Conservation (phyloP, 371 early-diverging fungal genomes). For the Mucor saturninus region DNA sequence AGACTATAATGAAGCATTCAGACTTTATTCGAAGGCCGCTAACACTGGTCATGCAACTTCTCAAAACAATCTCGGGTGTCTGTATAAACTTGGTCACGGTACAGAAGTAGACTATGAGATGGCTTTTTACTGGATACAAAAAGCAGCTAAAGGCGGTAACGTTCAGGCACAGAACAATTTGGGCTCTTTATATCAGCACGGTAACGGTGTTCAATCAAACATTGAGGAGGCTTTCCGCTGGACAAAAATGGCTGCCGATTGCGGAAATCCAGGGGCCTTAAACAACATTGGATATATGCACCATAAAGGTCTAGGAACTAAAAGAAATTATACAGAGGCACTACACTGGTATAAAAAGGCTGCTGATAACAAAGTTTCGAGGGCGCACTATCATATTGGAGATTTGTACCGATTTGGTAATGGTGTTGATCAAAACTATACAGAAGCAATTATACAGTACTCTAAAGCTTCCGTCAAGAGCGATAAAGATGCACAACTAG, state of each 20-base stretch:
- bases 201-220: not conserved
- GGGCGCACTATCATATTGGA: constrained; percentile 77
- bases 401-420: constrained; percentile 74
- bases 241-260: constrained; percentile 3
- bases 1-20: not conserved
- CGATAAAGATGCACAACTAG: constrained; percentile 11
- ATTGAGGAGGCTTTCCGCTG: not conserved
- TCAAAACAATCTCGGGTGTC: not conserved
- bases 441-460: constrained; percentile 8
- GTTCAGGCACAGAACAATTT: not conserved
- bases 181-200: constrained; percentile 5
- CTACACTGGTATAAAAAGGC: constrained; percentile 5
- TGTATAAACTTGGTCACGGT: constrained; percentile 8
- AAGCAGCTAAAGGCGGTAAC: constrained; percentile 5
- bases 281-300: constrained; percentile 5
- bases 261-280: not conserved
- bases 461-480: constrained; percentile 1
- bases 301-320: not conserved
- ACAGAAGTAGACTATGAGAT: not conserved
- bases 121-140: not conserved
- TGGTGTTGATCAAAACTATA: constrained; percentile 34
- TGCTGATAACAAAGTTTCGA: constrained; percentile 55
- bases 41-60: not conserved
- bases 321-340: not conserved
- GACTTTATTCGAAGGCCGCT: constrained; percentile 4